Conservation (phyloP, 2,329 filamentous ascomycete species). For the Graphilbum fragrans region DNA sequence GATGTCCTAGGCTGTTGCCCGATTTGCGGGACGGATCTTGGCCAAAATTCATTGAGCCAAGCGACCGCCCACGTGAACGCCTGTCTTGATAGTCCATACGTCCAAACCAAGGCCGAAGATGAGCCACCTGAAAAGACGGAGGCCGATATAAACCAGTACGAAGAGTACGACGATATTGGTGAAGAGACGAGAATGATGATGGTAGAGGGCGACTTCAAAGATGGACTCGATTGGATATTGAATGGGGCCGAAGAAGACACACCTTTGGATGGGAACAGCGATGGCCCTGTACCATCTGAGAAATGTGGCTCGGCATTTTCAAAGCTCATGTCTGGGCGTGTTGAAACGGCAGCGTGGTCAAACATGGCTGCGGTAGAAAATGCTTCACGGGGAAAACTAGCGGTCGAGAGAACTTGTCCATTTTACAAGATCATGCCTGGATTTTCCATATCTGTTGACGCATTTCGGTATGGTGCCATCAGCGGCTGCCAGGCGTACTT, state of each 20-base stretch:
- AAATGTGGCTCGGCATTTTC: conserved; percentile 52
- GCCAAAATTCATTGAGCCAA: conserved; percentile 49
- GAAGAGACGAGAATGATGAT: background rate
- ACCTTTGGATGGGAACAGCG: background rate
- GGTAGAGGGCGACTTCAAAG: too few species aligned
- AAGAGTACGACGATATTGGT: too few species aligned
- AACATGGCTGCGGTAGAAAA: conserved; percentile 70
- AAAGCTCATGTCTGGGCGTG: conserved; percentile 84
- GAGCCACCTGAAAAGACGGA: too few species aligned
- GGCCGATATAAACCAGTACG: too few species aligned
- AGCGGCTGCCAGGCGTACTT: conserved; percentile 92
- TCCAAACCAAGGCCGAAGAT: too few species aligned
- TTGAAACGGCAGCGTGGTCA: conserved; percentile 83
- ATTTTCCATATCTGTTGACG: conserved; percentile 87
- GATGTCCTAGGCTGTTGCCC: conserved; percentile 48
- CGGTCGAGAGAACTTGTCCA: conserved; percentile 82
- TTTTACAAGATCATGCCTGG: conserved; percentile 98
- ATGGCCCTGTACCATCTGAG: conserved; percentile 29
- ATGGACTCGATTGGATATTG: too few species aligned
- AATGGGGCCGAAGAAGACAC: background rate
- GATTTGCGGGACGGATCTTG: conserved; percentile 58
- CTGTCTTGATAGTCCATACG: conserved; percentile 53
- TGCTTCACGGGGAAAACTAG: conserved; percentile 69
- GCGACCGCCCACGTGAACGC: conserved; percentile 80
- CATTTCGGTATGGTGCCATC: conserved; percentile 89